Percentiles rank a stretch among this genome's conserved stretches.
Conservation (phyloP, 257 asterid genomes). For the Paulownia fortunei region DNA sequence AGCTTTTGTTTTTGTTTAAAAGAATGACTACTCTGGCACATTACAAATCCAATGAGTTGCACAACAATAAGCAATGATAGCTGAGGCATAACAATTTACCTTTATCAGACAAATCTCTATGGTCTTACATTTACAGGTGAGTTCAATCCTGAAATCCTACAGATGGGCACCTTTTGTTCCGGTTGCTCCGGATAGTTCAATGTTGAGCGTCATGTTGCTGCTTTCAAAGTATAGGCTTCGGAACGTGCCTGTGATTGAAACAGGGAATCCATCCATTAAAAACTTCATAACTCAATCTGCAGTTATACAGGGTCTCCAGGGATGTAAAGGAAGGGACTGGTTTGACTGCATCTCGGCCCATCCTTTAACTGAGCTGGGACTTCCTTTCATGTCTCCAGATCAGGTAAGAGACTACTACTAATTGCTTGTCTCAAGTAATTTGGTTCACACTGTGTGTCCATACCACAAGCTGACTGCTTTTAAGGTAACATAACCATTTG, state of each 20-base stretch:
- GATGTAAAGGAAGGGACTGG: constrained; percentile 88
- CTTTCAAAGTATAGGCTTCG: constrained; percentile 90
- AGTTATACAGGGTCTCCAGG: constrained; percentile 71
- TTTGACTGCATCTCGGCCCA: constrained; percentile 67
- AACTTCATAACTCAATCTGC: constrained; percentile 97
- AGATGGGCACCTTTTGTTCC: constrained; percentile 91
- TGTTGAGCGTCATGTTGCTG: constrained; percentile 67
- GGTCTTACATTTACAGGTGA: constrained; percentile 51
- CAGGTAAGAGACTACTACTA: constrained; percentile 45
- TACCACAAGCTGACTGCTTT: not conserved
- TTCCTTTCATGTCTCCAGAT: constrained; percentile 76
- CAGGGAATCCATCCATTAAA: constrained; percentile 56
- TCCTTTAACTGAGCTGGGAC: constrained; percentile 74
- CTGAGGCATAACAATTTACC: not conserved
- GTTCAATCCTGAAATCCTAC: constrained; percentile 72
- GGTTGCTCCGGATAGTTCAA: constrained; percentile 62
- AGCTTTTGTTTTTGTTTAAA: not conserved
- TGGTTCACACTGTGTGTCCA: not conserved
- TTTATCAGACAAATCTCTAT: not conserved
- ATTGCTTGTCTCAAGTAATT: not conserved
- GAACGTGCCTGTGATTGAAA: constrained; percentile 80
- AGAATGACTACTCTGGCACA: not conserved
- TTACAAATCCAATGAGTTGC: not conserved
- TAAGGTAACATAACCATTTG: not conserved
- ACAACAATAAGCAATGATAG: too few species aligned